phyloP scores from a whole-genome alignment of 441 rosid genomes.

The Kokia cookei region DNA sequence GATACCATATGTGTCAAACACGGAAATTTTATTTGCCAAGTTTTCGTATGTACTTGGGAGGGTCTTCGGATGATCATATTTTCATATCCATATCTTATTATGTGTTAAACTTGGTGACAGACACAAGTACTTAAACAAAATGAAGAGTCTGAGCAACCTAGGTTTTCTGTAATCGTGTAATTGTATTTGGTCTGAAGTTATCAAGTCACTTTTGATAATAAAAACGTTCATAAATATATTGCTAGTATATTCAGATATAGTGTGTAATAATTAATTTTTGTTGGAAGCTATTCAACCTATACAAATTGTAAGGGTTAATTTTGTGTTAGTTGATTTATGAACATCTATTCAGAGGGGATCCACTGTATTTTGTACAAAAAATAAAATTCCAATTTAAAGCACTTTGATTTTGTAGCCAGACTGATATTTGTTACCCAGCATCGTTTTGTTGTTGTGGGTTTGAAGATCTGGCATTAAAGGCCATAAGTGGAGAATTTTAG shows the following conservation, averaged over 20 bases:
- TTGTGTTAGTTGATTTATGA: not conserved
- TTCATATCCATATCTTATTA: too few species aligned
- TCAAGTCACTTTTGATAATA: not conserved
- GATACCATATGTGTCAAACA: too few species aligned
- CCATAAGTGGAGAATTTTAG: conserved; percentile 30
- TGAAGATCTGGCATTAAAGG: conserved; percentile 24
- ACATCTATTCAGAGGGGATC: not conserved
- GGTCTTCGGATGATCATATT: too few species aligned
- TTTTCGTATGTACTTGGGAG: too few species aligned
- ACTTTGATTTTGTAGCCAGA: not conserved
- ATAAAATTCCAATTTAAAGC: not conserved
- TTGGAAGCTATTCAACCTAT: not conserved
- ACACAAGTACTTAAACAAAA: too few species aligned
- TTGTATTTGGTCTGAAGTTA: not conserved
- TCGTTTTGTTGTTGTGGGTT: not conserved
- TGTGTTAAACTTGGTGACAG: too few species aligned
- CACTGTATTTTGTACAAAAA: not conserved
- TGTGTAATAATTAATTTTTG: not conserved
- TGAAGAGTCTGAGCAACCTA: too few species aligned
- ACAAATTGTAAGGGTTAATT: not conserved
- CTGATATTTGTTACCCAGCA: conserved; percentile 2
- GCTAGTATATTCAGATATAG: not conserved
- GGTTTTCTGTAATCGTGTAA: too few species aligned
- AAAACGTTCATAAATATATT: not conserved
- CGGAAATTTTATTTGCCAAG: too few species aligned